These are phyloP conservation scores for Basidioascus undulatus DNA, from an alignment of 768 basidiomycete genomes.

Conservation along the genomic window DNA sequence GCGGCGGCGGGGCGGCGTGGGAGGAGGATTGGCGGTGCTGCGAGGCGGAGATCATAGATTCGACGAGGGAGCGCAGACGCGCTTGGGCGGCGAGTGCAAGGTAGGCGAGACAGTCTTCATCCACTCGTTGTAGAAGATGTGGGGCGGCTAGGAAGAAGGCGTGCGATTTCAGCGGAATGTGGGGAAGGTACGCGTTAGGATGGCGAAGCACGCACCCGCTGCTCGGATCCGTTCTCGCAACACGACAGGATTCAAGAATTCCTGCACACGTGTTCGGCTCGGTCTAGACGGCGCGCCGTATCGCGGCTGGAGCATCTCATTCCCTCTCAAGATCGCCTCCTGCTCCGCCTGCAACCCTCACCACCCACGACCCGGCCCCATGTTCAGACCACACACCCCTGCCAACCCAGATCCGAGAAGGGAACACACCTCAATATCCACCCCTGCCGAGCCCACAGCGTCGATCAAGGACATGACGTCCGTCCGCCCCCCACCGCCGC, in stretches of 20 bases:
- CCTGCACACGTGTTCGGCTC: too few species aligned
- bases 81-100: slow-evolving; percentile 53
- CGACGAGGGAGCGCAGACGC: slow-evolving; percentile 7
- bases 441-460: slow-evolving; percentile 8
- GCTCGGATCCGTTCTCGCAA: too few species aligned
- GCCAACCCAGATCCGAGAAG: too few species aligned
- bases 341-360: too few species aligned
- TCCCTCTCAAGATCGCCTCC: too few species aligned
- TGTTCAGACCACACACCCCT: too few species aligned
- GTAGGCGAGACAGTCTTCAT: slow-evolving; percentile 52
- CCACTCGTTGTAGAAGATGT: slow-evolving; percentile 41
- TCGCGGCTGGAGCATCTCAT: too few species aligned
- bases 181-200: neutral
- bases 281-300: too few species aligned
- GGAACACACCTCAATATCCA: slow-evolving; percentile 6
- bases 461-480: slow-evolving; percentile 10
- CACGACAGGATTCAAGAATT: too few species aligned
- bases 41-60: slow-evolving; percentile 10
- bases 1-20: slow-evolving; percentile 17
- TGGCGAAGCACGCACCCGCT: too few species aligned
- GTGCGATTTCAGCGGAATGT: neutral
- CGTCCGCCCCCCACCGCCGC: neutral
- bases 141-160: slow-evolving; percentile 12
- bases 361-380: too few species aligned
- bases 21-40: slow-evolving; percentile 30